phyloP scores from a whole-genome alignment of 768 basidiomycete genomes.

The Xanthoconium purpureum region DNA sequence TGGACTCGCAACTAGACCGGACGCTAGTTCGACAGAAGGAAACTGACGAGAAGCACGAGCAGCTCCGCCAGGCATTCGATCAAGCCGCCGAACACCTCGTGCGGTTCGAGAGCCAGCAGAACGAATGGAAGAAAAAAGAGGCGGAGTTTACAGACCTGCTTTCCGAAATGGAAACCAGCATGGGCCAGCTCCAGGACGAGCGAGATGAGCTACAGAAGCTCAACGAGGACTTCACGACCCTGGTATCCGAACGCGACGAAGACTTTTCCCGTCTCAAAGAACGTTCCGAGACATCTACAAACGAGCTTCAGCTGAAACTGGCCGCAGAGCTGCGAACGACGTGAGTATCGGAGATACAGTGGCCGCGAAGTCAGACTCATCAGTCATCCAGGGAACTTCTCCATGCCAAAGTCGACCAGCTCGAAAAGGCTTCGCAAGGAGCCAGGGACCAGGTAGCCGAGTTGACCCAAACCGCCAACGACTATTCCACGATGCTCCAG shows the following conservation, averaged over 20 bases:
- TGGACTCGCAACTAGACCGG: constrained; percentile 84
- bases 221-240: constrained; percentile 65
- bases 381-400: constrained; percentile 52
- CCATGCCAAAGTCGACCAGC: constrained; percentile 52
- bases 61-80: constrained; percentile 70
- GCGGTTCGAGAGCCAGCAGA: constrained; percentile 73
- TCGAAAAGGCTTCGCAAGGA: constrained; percentile 69
- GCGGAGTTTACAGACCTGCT: constrained; percentile 58
- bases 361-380: not conserved
- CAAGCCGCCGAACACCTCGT: constrained; percentile 85
- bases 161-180: constrained; percentile 53
- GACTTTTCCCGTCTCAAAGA: constrained; percentile 73
- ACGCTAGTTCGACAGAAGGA: constrained; percentile 76
- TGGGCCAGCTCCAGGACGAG: constrained; percentile 55
- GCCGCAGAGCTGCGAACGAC: constrained; percentile 58
- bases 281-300: constrained; percentile 58
- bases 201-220: constrained; percentile 62
- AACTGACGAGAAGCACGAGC: constrained; percentile 73
- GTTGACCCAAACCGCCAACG: constrained; percentile 70
- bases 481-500: constrained; percentile 72
- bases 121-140: constrained; percentile 64
- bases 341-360: constrained; percentile 40
- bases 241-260: constrained; percentile 74
- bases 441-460: constrained; percentile 76
- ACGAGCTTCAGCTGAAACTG: constrained; percentile 72